Evolutionary conservation across 2,329 filamentous ascomycete species (phyloP).

Genomic region (Ceratocystis variospora): DNA sequence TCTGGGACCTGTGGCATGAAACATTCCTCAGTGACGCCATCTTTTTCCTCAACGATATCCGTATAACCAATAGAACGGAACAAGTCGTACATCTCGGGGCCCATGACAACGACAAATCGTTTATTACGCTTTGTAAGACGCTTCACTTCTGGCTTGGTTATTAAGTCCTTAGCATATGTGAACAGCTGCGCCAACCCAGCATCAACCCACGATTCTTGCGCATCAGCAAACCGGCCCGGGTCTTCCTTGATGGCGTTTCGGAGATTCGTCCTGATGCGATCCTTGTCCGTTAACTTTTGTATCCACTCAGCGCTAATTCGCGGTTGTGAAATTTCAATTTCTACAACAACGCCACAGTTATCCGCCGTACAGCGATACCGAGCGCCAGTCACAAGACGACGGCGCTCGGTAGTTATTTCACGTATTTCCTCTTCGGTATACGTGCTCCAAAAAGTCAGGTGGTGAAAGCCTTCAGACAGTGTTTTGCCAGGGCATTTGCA

Average conservation of each 20-base stretch:
- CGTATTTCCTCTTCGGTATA: slow-evolving; percentile 14
- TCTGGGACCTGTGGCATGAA: slow-evolving; percentile 28
- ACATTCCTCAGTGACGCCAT: slow-evolving; percentile 30
- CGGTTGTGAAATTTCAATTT: slow-evolving; percentile 36
- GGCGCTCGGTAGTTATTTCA: slow-evolving; percentile 11
- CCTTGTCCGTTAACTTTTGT: slow-evolving; percentile 32
- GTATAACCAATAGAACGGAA: slow-evolving; percentile 38
- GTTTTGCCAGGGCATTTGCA: slow-evolving; percentile 17
- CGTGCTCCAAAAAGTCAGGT: slow-evolving; percentile 13
- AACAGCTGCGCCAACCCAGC: slow-evolving; percentile 35
- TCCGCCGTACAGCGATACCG: slow-evolving; percentile 17
- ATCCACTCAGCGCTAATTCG: slow-evolving; percentile 34
- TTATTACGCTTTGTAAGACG: slow-evolving; percentile 45
- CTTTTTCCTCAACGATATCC: slow-evolving; percentile 29
- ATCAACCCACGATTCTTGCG: slow-evolving; percentile 29
- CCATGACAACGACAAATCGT: slow-evolving; percentile 41
- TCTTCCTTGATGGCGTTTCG: slow-evolving; percentile 31
- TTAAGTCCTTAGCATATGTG: slow-evolving; percentile 39
- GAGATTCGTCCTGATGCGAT: slow-evolving; percentile 32
- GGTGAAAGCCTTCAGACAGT: slow-evolving; percentile 18
- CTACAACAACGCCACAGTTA: slow-evolving; percentile 17
- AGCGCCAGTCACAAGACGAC: slow-evolving; percentile 18
- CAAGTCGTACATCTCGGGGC: slow-evolving; percentile 35
- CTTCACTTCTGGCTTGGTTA: slow-evolving; percentile 29
- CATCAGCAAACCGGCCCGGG: slow-evolving; percentile 34